These are phyloP conservation scores for Musa beccarii DNA, from an alignment of 176 grass and related monocot genomes.

Conservation along the genomic window DNA sequence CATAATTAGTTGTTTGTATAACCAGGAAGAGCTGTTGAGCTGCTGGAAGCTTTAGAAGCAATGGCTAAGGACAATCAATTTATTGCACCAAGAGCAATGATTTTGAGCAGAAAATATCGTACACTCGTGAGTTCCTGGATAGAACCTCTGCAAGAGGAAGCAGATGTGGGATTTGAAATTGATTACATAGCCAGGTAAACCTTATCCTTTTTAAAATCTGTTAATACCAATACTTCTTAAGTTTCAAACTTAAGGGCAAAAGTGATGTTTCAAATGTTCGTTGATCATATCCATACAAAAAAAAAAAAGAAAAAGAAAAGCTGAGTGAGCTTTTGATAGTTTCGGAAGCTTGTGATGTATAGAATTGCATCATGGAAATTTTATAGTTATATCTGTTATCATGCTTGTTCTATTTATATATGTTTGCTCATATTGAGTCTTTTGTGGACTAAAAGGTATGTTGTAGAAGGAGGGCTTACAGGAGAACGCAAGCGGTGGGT, in stretches of 20 bases:
- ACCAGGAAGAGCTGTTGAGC: conserved; percentile 88
- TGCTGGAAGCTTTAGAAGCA: conserved; percentile 90
- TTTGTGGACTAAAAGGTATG: conserved; percentile 45
- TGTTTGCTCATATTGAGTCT: conserved; percentile 10
- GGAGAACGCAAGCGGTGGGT: conserved; percentile 98
- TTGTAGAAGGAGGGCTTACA: conserved; percentile 95
- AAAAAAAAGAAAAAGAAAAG: not conserved
- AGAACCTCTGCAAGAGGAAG: conserved; percentile 99
- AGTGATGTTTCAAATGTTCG: not conserved
- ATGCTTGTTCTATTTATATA: not conserved
- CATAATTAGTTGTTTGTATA: conserved; percentile 46
- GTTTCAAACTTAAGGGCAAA: not conserved
- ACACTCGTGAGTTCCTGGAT: conserved; percentile 97
- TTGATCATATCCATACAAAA: not conserved
- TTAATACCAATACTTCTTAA: not conserved
- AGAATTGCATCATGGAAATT: not conserved
- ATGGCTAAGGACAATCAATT: conserved; percentile 68
- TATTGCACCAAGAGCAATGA: conserved; percentile 81
- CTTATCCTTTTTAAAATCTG: not conserved
- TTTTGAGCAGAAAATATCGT: conserved; percentile 90
- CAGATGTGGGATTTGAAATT: conserved; percentile 84
- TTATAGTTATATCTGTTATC: not conserved
- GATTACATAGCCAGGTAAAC: conserved; percentile 91
- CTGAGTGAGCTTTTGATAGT: not conserved
- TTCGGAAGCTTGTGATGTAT: not conserved